Evolutionary conservation across 2,329 filamentous ascomycete genomes (phyloP).

Genomic region (Penicillium sp.): DNA sequence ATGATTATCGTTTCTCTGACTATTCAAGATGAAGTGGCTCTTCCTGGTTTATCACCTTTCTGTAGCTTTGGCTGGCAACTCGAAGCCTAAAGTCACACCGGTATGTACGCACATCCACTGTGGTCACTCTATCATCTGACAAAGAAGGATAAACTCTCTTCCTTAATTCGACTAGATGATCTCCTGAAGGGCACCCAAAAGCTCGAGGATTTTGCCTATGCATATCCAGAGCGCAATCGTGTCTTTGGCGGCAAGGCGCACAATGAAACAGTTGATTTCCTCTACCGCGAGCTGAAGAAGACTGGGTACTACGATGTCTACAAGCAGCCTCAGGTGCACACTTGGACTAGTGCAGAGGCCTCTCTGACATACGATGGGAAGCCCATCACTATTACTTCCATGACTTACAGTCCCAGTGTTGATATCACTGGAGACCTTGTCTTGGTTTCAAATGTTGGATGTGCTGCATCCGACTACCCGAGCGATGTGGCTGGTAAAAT

Average conservation of each 20-base stretch:
- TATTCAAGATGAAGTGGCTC: constrained; percentile 15
- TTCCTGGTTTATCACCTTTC: constrained; percentile 9
- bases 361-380: constrained; percentile 59
- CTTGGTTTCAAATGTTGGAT: constrained; percentile 64
- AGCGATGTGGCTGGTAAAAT: constrained; percentile 60
- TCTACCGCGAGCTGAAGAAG: constrained; percentile 55
- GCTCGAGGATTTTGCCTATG: constrained; percentile 44
- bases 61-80: constrained; percentile 7
- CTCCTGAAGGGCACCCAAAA: constrained; percentile 62
- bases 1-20: background rate
- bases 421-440: constrained; percentile 49
- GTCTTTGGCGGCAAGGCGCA: constrained; percentile 54
- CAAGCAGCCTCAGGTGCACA: constrained; percentile 62
- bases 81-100: constrained; percentile 17
- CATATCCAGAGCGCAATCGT: constrained; percentile 31
- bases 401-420: constrained; percentile 63
- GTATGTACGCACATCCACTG: constrained; percentile 7
- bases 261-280: constrained; percentile 64
- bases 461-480: constrained; percentile 65
- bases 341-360: constrained; percentile 61
- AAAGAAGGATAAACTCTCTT: constrained; percentile 18
- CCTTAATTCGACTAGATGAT: constrained; percentile 54
- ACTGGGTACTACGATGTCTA: constrained; percentile 39
- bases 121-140: background rate
- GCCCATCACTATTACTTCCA: constrained; percentile 53